Percentiles rank a stretch among this genome's conserved stretches.
Evolutionary conservation across 805 yeast species (phyloP).

Genomic region (Debaryomyces hansenii): DNA sequence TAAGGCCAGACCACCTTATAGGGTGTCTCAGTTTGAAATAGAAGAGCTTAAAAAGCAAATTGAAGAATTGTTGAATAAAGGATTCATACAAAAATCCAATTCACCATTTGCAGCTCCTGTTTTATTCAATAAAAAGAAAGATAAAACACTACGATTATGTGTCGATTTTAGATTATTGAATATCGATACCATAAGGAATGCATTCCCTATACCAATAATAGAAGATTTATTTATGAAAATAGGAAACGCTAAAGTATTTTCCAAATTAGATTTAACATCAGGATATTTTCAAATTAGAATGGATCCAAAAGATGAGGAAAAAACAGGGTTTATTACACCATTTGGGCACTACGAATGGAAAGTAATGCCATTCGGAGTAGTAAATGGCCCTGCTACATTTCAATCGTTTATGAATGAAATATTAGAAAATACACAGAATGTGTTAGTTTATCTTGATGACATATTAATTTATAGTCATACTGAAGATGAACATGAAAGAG

Average conservation of each 20-base stretch:
- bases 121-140: neutral
- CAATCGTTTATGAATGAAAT: slow-evolving; percentile 9
- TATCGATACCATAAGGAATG: slow-evolving; percentile 10
- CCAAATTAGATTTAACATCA: too few relatives aligned
- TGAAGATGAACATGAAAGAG: neutral
- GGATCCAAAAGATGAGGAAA: too few relatives aligned
- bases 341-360: too few relatives aligned
- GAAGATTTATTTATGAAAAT: slow-evolving; percentile 9
- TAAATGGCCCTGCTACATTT: slow-evolving; percentile 23
- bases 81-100: neutral
- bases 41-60: neutral
- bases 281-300: too few relatives aligned
- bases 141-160: slow-evolving; percentile 8
- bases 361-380: slow-evolving; percentile 12
- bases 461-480: neutral
- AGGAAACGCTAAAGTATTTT: neutral
- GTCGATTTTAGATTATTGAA: slow-evolving; percentile 15
- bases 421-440: neutral
- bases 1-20: neutral
- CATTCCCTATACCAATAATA: slow-evolving; percentile 15
- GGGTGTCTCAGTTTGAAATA: neutral
- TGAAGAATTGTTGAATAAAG: neutral
- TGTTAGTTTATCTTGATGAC: neutral
- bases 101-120: neutral
- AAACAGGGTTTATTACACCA: too few relatives aligned